Evolutionary conservation across 2,329 filamentous ascomycete genomes (phyloP).

Genomic region (Cladosporium phlei): DNA sequence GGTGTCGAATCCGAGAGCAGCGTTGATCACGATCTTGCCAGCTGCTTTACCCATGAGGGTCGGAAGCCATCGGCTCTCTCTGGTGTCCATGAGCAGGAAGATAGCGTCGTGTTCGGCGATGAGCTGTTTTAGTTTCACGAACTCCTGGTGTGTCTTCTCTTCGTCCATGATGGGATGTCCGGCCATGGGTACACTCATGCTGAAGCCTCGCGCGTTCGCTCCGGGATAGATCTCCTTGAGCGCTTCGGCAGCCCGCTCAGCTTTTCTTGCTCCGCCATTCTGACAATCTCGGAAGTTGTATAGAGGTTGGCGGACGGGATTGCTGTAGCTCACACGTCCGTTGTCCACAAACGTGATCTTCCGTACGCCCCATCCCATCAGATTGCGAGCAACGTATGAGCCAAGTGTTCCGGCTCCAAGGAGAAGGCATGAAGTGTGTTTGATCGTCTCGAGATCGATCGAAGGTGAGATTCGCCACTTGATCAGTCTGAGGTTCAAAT

Average conservation of each 20-base stretch:
- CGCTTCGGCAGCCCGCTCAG: conserved; percentile 71
- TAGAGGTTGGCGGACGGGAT: conserved; percentile 89
- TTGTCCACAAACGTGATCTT: conserved; percentile 97
- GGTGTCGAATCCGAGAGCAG: conserved; percentile 91
- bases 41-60: conserved; percentile 92
- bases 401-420: conserved; percentile 90
- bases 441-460: conserved; percentile 82
- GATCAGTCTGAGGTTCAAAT: conserved; percentile 95
- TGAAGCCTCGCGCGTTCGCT: conserved; percentile 73
- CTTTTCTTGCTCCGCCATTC: conserved; percentile 79
- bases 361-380: conserved; percentile 92
- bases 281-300: conserved; percentile 88
- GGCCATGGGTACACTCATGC: conserved; percentile 88
- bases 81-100: conserved; percentile 90
- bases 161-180: conserved; percentile 81
- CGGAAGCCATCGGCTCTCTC: conserved; percentile 91
- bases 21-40: conserved; percentile 94
- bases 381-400: conserved; percentile 84
- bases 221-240: conserved; percentile 86
- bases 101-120: conserved; percentile 84
- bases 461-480: conserved; percentile 95
- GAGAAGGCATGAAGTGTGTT: conserved; percentile 81
- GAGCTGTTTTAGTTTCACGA: conserved; percentile 66
- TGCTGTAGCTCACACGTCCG: conserved; percentile 88
- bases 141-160: conserved; percentile 65